Base-by-base conservation (phyloP, 1,284 basidiomycete species). In the Gomphus sp. region DNA sequence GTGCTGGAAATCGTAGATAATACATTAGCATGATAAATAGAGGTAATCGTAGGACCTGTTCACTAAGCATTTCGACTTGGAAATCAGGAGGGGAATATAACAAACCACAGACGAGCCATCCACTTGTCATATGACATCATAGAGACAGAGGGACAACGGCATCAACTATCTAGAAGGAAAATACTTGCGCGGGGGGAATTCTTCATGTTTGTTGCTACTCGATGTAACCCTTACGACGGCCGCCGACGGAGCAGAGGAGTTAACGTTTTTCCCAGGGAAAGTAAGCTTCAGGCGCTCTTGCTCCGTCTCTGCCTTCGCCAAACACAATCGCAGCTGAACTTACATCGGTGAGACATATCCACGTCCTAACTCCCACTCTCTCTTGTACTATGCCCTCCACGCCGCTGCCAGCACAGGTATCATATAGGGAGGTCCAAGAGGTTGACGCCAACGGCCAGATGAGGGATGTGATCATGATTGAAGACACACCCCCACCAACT, bases 401-500 rank as follows among this genome's bases (percentile, higher is more conserved):
- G n/a, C n/a, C n/a, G 43, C 84, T 85, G 66, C 85, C 88, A 66
- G 87, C 80, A 70, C 85, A 83, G 36, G 85, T 90, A 70, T 85
- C 80, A 73, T 91, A 90, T 75, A 88, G 84, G 68, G 88, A 91
- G 69, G 86, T 91, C 43, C 84, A 91, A 65, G 89, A 91, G 72
- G 79, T 89, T 68, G 89, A 91, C 72, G 78, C 76, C 66, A 74
- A 84, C 55, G 89, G 89, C 64, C 76, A 78, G 64, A 76, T 89
- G 48, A 77, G 89, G 55, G 89, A 92, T 70, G 87, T 91, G 67
- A 91, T 92, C 71, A 85, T 92, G 66, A 91, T 92, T 70, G 89
- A 91, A 66, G 89, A 92, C 74, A 90, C 89, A 52, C 89, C 80
- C 22, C 68, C 80, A 9, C 88, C 89, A 54, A 84, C 86, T 58